Evolutionary conservation across 1,284 basidiomycete species (phyloP).

Genomic region (Pseudozyma thailandica): DNA sequence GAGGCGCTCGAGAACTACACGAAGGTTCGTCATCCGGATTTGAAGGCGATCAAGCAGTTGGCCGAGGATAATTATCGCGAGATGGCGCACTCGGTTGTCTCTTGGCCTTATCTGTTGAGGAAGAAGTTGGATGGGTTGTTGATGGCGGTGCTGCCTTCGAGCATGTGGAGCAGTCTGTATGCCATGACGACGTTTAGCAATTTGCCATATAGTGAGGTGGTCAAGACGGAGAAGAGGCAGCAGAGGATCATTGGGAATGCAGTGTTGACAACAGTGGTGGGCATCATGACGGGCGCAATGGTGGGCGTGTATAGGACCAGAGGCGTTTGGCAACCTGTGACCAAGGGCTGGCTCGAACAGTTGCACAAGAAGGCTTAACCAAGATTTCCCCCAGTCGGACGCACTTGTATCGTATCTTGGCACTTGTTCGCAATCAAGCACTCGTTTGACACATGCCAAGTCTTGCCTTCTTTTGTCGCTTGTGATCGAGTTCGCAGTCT

Average conservation of each 20-base stretch:
- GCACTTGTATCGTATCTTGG: no score
- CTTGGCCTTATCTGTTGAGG: conserved; percentile 80
- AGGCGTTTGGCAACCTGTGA: conserved; percentile 31
- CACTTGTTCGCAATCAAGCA: background rate
- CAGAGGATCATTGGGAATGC: conserved; percentile 43
- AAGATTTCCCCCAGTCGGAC: no score
- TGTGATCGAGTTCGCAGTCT: no score
- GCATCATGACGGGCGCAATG: conserved; percentile 4
- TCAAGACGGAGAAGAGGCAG: conserved; percentile 76
- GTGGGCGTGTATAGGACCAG: conserved; percentile 27
- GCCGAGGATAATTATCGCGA: conserved; percentile 95
- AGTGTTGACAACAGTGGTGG: conserved; percentile 6
- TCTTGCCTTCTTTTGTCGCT: no score
- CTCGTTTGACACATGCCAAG: no score
- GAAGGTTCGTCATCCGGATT: conserved; percentile 82
- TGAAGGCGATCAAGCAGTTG: conserved; percentile 87
- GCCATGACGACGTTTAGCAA: conserved; percentile 98
- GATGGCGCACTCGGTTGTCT: conserved; percentile 92
- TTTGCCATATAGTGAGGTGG: conserved; percentile 83
- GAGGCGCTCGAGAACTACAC: conserved; percentile 81
- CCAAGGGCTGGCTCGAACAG: conserved; percentile 16
- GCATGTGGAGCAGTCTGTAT: conserved; percentile 90
- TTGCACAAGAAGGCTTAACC: conserved; percentile 15
- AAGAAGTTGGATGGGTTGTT: conserved; percentile 78
- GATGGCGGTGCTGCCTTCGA: conserved; percentile 76